These are phyloP conservation scores for Monilinia laxa DNA, from an alignment of 2,329 filamentous ascomycete species.

Conservation along the genomic window DNA sequence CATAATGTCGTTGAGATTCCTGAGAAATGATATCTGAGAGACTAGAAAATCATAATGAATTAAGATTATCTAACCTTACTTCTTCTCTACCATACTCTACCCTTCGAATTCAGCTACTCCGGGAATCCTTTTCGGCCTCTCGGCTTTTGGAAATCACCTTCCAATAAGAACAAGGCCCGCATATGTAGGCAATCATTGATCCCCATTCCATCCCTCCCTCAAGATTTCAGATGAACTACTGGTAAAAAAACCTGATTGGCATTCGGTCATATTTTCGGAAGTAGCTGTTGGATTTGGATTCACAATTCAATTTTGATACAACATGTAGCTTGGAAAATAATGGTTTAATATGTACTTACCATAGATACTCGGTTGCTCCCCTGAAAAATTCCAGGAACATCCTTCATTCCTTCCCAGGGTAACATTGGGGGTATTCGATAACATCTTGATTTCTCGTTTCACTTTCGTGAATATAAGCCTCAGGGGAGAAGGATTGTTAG, in stretches of 20 bases:
- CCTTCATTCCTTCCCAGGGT: background rate
- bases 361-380: no score
- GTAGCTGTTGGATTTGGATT: background rate
- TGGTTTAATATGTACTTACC: background rate
- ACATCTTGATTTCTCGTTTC: no score
- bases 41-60: background rate
- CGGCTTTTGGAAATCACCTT: background rate
- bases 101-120: no score
- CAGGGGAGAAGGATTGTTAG: background rate
- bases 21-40: background rate
- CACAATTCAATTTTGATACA: background rate
- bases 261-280: background rate
- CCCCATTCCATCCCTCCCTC: background rate
- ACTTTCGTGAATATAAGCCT: background rate
- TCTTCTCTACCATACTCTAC: no score
- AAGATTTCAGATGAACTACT: background rate
- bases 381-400: background rate
- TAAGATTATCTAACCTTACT: background rate
- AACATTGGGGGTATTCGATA: background rate
- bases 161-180: background rate
- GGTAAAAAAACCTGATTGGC: background rate
- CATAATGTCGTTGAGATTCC: background rate
- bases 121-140: background rate
- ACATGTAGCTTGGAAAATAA: background rate
- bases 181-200: background rate